phyloP scores from a whole-genome alignment of 2,329 filamentous ascomycete species.

The Kalaharituber pfeilii region DNA sequence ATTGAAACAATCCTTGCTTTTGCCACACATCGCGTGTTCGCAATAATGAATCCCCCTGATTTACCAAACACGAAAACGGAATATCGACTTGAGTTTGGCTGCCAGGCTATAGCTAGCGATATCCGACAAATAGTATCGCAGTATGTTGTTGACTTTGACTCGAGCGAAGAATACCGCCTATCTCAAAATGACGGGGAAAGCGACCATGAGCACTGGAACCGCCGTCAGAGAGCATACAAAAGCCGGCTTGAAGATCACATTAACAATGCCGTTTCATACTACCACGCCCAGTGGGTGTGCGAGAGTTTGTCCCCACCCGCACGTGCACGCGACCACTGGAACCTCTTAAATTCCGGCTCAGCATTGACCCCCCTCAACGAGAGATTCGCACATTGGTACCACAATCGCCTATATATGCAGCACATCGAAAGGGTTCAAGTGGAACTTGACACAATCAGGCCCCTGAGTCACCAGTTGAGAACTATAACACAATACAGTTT shows the following conservation, averaged over 20 bases:
- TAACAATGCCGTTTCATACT: too few species aligned
- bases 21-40: background rate
- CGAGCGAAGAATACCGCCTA: background rate
- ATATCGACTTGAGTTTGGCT: background rate
- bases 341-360: background rate
- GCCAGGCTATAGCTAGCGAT: too few species aligned
- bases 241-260: too few species aligned
- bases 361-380: background rate
- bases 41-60: background rate
- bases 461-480: background rate
- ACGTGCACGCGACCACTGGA: too few species aligned
- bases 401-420: background rate
- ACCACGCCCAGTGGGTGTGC: too few species aligned
- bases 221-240: background rate
- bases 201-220: background rate
- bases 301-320: background rate
- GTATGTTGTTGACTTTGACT: too few species aligned
- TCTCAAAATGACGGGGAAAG: background rate
- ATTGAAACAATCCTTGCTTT: background rate
- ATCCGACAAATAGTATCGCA: background rate
- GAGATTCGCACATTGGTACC: background rate
- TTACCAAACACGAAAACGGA: background rate
- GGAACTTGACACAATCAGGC: background rate
- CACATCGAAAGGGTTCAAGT: background rate
- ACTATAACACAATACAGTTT: too few species aligned